phyloP scores from a whole-genome alignment of 176 grass and related monocot genomes.

The Luzula sylvatica region DNA sequence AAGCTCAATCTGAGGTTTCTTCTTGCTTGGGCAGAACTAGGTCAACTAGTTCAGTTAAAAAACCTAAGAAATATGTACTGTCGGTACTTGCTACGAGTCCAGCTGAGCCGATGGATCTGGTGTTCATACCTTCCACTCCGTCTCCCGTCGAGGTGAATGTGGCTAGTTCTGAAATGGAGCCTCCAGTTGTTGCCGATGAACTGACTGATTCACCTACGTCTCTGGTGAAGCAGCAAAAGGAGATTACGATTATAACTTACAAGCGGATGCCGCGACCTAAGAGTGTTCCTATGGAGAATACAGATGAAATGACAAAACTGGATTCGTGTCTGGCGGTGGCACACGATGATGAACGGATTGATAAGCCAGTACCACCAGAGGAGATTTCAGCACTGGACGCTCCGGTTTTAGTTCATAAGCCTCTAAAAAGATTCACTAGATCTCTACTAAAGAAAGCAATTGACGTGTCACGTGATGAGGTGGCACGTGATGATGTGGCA shows the following conservation, averaged over 20 bases:
- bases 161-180: constrained; percentile 7
- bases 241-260: background rate
- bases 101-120: background rate
- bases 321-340: background rate
- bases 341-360: background rate
- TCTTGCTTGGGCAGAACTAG: constrained; percentile 70
- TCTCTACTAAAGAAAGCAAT: background rate
- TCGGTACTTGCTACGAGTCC: background rate
- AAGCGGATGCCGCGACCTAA: background rate
- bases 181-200: background rate
- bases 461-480: background rate
- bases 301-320: background rate
- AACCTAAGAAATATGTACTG: constrained; percentile 8
- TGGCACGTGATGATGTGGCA: background rate
- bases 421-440: background rate
- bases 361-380: background rate
- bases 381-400: background rate
- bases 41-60: constrained; percentile 21
- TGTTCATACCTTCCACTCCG: background rate
- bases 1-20: constrained; percentile 43
- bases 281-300: background rate
- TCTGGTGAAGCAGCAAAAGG: background rate
- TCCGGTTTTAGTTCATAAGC: background rate
- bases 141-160: constrained; percentile 15
- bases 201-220: background rate